Conservation (phyloP, 2,329 filamentous ascomycete genomes). For the Apiospora marii region DNA sequence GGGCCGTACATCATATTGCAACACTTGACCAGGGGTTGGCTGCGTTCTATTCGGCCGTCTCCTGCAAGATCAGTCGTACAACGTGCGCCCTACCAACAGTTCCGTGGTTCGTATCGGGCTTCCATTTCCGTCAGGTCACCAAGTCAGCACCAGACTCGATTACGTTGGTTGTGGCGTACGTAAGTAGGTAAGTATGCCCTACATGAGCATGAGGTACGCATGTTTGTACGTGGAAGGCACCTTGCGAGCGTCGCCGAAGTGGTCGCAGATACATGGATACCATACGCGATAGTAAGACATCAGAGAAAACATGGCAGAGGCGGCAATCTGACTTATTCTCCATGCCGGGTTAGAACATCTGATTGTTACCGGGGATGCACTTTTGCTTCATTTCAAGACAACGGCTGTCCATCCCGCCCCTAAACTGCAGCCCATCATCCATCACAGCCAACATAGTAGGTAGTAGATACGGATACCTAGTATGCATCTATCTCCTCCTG, state of each 20-base stretch:
- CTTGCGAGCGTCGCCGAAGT: background rate
- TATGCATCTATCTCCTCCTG: background rate
- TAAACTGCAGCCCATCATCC: background rate
- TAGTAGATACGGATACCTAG: no score
- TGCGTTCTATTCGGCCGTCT: conserved; percentile 5
- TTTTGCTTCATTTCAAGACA: conserved; percentile 1
- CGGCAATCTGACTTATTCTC: background rate
- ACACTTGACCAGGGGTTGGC: conserved; percentile 1
- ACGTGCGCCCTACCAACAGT: conserved; percentile 17
- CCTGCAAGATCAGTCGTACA: conserved; percentile 10
- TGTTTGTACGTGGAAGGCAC: background rate
- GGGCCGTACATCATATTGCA: conserved; percentile 3
- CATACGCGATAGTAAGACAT: background rate
- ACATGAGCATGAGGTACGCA: background rate
- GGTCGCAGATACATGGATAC: background rate
- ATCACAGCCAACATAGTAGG: background rate
- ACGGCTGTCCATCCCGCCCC: background rate
- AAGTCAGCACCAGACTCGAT: conserved; percentile 1
- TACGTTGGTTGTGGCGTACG: conserved; percentile 7
- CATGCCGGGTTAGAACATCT: background rate
- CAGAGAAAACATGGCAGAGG: background rate
- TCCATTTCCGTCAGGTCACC: background rate
- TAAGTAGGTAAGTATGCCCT: background rate
- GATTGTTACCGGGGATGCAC: background rate
- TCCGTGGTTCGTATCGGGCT: conserved; percentile 6